Evolutionary conservation across 805 yeast species (phyloP).

Genomic region (Yamadazyma laniorum): DNA sequence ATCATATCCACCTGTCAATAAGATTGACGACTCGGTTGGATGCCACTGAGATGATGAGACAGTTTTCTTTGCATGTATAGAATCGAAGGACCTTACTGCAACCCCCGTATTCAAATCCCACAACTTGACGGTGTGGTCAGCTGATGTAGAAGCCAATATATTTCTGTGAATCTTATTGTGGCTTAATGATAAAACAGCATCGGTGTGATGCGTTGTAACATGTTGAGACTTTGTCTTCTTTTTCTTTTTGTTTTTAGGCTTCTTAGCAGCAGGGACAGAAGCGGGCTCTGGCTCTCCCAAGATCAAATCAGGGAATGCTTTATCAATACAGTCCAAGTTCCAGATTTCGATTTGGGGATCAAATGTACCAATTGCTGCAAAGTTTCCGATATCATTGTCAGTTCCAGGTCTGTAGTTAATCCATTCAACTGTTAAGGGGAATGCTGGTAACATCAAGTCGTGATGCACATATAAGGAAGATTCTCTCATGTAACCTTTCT

Average conservation of each 20-base stretch:
- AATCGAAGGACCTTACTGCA: slow-evolving; percentile 74
- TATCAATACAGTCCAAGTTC: slow-evolving; percentile 90
- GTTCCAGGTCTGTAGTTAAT: slow-evolving; percentile 66
- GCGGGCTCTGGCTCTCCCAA: slow-evolving; percentile 69
- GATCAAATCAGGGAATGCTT: slow-evolving; percentile 91
- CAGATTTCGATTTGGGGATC: slow-evolving; percentile 97
- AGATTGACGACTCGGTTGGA: slow-evolving; percentile 56
- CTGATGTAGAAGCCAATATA: slow-evolving; percentile 90
- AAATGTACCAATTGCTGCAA: slow-evolving; percentile 95
- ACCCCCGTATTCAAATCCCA: slow-evolving; percentile 83
- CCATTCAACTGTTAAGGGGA: slow-evolving; percentile 97
- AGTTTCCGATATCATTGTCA: slow-evolving; percentile 63
- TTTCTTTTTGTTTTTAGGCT: slow-evolving; percentile 52
- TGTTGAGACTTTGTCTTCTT: slow-evolving; percentile 49
- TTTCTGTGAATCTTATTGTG: slow-evolving; percentile 81
- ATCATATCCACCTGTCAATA: slow-evolving; percentile 93
- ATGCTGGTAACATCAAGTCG: slow-evolving; percentile 94
- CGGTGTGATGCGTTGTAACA: slow-evolving; percentile 79
- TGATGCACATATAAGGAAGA: slow-evolving; percentile 88
- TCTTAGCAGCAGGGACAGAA: slow-evolving; percentile 36
- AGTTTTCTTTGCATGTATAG: slow-evolving; percentile 71
- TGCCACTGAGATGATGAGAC: slow-evolving; percentile 92
- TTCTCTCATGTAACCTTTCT: slow-evolving; percentile 69
- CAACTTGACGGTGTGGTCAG: slow-evolving; percentile 89
- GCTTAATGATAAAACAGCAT: slow-evolving; percentile 85